Base-by-base conservation (phyloP, 73 alveolate genomes). In the Tetrahymena thermophila region DNA sequence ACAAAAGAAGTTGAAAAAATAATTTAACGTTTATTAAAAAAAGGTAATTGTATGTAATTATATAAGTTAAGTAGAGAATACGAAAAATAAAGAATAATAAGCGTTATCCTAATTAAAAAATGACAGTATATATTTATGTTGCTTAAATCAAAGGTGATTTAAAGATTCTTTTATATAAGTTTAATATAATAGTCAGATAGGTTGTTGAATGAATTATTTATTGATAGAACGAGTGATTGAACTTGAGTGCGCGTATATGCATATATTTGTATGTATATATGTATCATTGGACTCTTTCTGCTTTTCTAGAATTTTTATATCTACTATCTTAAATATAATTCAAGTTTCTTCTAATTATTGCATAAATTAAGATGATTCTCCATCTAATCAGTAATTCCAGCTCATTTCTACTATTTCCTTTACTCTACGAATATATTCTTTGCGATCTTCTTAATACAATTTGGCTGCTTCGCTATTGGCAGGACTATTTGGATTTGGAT, bases 381-480 rank as follows among this genome's bases (percentile, higher is more conserved):
- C 1, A 85, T 6, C 5, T 35, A 35, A 94, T 93, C 96, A 83
- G 93, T 50, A 43, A 83, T 71, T 94, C 99, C 99, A 98, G 55
- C 97, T 93, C 89, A 93, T 96, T 98, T 98, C 99, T 35, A 99
- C 99, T 57, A 98, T 97, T 95, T 98, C 99, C 94, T 97, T 96
- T 84, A 99, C 99, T 94, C 99, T 98, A 94, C 98, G 96, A 93
- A 97, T 98, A 98, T 99, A 99, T 94, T 99, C 99, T 40, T 98
- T 96, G 40, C 98, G 96, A 97, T 99, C 98, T 94, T 99, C 99
- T 42, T 85, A 93, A 96, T 94, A 99, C 95, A 99, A 93, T 97
- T 98, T 98, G 13, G 99, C 99, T 16, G 99, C 99, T 95, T 97
- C 99, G 23, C 98, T 84, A 97, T 97, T 97, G 14, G 98, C 98